Percentiles rank a stretch among this genome's conserved stretches.
These are phyloP conservation scores for Polyplosphaeria fusca DNA, from an alignment of 495 filamentous ascomycete species.

Conservation along the genomic window DNA sequence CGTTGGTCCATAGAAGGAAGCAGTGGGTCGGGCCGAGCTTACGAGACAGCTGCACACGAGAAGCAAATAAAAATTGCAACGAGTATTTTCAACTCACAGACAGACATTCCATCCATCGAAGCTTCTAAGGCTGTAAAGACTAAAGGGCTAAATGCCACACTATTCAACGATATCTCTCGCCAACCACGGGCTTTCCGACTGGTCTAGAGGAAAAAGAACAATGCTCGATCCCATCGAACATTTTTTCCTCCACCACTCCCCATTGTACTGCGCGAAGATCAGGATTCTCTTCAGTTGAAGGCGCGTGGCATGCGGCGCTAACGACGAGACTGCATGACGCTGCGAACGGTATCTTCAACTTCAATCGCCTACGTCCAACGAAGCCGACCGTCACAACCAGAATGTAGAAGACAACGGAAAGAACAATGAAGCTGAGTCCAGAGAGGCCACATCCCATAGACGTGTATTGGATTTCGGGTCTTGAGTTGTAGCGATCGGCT, in stretches of 20 bases:
- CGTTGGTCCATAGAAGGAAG: too few species aligned
- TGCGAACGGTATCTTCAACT: neutral
- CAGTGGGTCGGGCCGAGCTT: too few species aligned
- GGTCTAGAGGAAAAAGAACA: neutral
- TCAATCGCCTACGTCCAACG: neutral
- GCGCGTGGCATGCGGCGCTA: slow-evolving; percentile 15
- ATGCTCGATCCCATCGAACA: neutral
- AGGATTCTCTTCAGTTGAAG: neutral
- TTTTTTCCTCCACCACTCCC: slow-evolving; percentile 10
- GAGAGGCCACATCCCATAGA: slow-evolving; percentile 10
- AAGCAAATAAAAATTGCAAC: too few species aligned
- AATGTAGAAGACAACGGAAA: neutral
- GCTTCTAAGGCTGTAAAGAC: too few species aligned
- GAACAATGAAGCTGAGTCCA: slow-evolving; percentile 1
- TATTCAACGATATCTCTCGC: neutral
- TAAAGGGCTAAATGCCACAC: too few species aligned
- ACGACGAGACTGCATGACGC: slow-evolving; percentile 15
- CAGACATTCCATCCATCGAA: too few species aligned
- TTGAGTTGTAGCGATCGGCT: slow-evolving; percentile 6
- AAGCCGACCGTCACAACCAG: neutral
- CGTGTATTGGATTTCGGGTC: too few species aligned
- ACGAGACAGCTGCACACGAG: too few species aligned
- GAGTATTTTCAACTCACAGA: too few species aligned
- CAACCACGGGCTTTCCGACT: neutral
- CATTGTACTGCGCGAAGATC: slow-evolving; percentile 2